Base-by-base conservation (phyloP, 371 early-diverging fungal genomes). In the Apophysomyces elegans region DNA sequence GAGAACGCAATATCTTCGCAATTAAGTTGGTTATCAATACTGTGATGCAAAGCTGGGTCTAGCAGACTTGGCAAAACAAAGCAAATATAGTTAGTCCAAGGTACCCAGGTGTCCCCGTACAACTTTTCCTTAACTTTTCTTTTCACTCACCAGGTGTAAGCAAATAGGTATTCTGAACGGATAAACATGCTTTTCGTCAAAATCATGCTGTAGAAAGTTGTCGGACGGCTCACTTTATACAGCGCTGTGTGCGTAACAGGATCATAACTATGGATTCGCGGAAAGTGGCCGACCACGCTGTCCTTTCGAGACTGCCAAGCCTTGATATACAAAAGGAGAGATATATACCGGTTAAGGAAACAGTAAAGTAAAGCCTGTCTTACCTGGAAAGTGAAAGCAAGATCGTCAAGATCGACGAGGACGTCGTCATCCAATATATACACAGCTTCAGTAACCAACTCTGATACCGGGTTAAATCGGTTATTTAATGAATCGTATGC, bases 111-210 rank as follows among this genome's bases (percentile, higher is more conserved):
- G 18, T 35, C 18, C 35, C 12, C 13, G 37, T 7, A 58, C 32
- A n/a, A 26, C 32, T 26, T 26, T 3, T 26, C 32, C 3, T 26
- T 26, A 26, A 26, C 32, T 2, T 26, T 26, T 26, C 11, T 43
- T 16, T 21, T 16, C n/a, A 39, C 46, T 71, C 71, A 75, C 78
- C 78, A 84, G 12, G 84, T 81, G 58, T 78, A 84, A 37, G 70
- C 64, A 54, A 73, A 81, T 16, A 84, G 61, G n/a, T 76, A 78
- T 1, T 84, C 81, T 1, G 78, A 72, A 37, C 71, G 67, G 14
- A 76, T 60, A 73, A 81, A 81, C 84, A 84, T 84, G 63, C 75
- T 76, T 56, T 84, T 84, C 18, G 84, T 84, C 32, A 84, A 61
- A 5, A 81, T 61, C 18, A 84, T 76, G 13, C 71, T 70, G 41